Evolutionary conservation across 768 basidiomycete species (phyloP).

Genomic region (Leccinum broughii): DNA sequence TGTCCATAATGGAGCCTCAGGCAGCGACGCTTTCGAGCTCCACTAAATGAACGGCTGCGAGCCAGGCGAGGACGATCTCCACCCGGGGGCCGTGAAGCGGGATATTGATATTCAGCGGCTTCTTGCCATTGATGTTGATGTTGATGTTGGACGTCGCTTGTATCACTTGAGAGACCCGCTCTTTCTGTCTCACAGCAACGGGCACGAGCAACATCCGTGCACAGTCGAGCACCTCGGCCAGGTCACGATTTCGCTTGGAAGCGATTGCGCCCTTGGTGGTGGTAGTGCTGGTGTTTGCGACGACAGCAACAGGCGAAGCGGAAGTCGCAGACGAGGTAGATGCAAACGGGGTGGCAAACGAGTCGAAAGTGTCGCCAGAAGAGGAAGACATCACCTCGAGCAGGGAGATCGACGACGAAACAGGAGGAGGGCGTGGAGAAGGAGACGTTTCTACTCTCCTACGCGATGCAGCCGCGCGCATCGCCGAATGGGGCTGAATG

Average conservation of each 20-base stretch:
- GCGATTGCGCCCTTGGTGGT: background rate
- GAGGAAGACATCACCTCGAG: conserved; percentile 26
- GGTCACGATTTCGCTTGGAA: conserved; percentile 34
- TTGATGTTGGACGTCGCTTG: conserved; percentile 33
- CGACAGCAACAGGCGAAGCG: background rate
- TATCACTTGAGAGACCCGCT: conserved; percentile 56
- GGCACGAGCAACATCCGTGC: conserved; percentile 74
- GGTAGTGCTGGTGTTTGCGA: background rate
- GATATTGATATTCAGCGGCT: conserved; percentile 69
- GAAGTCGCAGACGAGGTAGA: conserved; percentile 23
- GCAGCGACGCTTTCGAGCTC: conserved; percentile 55
- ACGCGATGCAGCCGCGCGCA: conserved; percentile 23
- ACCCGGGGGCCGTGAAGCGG: conserved; percentile 85
- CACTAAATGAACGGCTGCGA: conserved; percentile 76
- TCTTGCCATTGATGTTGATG: conserved; percentile 43
- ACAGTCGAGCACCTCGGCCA: conserved; percentile 60
- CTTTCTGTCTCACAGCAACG: conserved; percentile 61
- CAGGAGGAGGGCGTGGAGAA: conserved; percentile 20
- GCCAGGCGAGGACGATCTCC: conserved; percentile 83
- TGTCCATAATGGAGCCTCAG: conserved; percentile 8
- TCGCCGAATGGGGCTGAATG: conserved; percentile 54
- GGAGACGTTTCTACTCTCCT: conserved; percentile 38
- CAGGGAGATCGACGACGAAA: conserved; percentile 24
- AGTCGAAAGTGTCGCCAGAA: conserved; percentile 25
- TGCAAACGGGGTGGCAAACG: conserved; percentile 13